phyloP scores from a whole-genome alignment of 768 basidiomycete genomes.

The button mushroom (Agaricus bisporus) region DNA sequence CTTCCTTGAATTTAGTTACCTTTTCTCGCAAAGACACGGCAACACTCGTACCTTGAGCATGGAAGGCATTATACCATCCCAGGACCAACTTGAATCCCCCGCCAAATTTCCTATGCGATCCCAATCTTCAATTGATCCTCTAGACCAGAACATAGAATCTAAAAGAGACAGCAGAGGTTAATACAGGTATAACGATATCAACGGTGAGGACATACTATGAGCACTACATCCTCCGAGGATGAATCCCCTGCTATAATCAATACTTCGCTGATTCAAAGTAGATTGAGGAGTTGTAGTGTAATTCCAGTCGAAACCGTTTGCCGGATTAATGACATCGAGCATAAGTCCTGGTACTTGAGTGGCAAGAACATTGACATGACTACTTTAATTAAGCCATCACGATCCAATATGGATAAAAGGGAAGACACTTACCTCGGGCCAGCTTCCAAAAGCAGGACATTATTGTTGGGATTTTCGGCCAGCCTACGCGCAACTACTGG shows the following conservation, averaged over 20 bases:
- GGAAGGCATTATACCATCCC: slow-evolving; percentile 23
- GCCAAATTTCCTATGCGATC: slow-evolving; percentile 42
- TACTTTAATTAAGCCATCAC: background rate
- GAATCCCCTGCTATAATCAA: slow-evolving; percentile 19
- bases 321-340: slow-evolving; percentile 10
- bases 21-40: background rate
- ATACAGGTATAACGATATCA: background rate
- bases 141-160: slow-evolving; percentile 24
- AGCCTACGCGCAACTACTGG: slow-evolving; percentile 49
- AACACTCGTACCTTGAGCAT: slow-evolving; percentile 17
- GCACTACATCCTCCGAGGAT: slow-evolving; percentile 23
- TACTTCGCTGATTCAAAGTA: slow-evolving; percentile 15
- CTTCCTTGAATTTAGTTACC: background rate
- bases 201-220: slow-evolving; percentile 19
- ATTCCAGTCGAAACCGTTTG: slow-evolving; percentile 20
- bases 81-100: slow-evolving; percentile 43
- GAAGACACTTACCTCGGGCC: slow-evolving; percentile 40
- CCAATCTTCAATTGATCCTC: slow-evolving; percentile 37
- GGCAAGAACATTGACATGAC: slow-evolving; percentile 10
- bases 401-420: slow-evolving; percentile 2
- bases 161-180: background rate
- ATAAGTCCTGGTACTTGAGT: slow-evolving; percentile 9
- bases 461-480: slow-evolving; percentile 38
- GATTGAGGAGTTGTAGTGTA: slow-evolving; percentile 20
- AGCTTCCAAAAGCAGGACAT: slow-evolving; percentile 48